phyloP scores from a whole-genome alignment of 306 rosid species.

The Crotalaria pallida region DNA sequence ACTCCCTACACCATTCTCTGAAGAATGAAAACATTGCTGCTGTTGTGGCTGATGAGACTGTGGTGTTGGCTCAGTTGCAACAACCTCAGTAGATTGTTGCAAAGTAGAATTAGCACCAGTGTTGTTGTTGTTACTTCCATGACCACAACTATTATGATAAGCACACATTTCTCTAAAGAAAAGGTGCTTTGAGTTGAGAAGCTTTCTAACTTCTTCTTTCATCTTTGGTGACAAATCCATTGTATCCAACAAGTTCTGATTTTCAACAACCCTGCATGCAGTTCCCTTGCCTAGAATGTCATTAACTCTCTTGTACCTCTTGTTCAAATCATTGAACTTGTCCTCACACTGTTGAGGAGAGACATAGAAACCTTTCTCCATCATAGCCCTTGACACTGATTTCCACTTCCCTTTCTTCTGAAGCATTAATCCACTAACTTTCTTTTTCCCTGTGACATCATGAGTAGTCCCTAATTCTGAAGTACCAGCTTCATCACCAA shows the following conservation, averaged over 20 bases:
- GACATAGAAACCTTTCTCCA: constrained; percentile 79
- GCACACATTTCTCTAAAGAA: constrained; percentile 97
- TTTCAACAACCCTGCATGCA: constrained; percentile 80
- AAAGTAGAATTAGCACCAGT: not conserved
- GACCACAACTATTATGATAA: constrained; percentile 83
- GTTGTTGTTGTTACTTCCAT: constrained; percentile 26
- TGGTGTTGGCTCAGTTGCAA: constrained; percentile 37
- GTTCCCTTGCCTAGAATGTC: constrained; percentile 95
- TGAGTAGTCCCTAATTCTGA: constrained; percentile 33
- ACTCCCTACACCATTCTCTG: constrained; percentile 36
- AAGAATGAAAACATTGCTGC: constrained; percentile 47
- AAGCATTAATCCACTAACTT: constrained; percentile 41
- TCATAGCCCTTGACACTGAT: constrained; percentile 84
- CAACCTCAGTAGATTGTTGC: constrained; percentile 35
- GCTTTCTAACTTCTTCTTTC: constrained; percentile 79
- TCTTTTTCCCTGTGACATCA: constrained; percentile 58
- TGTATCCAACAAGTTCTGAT: constrained; percentile 60
- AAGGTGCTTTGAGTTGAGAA: constrained; percentile 85
- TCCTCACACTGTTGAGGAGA: constrained; percentile 99
- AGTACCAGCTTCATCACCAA: constrained; percentile 73
- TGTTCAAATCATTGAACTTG: constrained; percentile 90
- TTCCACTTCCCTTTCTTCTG: constrained; percentile 99
- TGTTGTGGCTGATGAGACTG: constrained; percentile 22
- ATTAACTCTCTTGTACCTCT: constrained; percentile 89
- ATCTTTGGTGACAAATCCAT: constrained; percentile 67